phyloP scores from a whole-genome alignment of 2,329 filamentous ascomycete genomes.

The Fusarium aywerte region DNA sequence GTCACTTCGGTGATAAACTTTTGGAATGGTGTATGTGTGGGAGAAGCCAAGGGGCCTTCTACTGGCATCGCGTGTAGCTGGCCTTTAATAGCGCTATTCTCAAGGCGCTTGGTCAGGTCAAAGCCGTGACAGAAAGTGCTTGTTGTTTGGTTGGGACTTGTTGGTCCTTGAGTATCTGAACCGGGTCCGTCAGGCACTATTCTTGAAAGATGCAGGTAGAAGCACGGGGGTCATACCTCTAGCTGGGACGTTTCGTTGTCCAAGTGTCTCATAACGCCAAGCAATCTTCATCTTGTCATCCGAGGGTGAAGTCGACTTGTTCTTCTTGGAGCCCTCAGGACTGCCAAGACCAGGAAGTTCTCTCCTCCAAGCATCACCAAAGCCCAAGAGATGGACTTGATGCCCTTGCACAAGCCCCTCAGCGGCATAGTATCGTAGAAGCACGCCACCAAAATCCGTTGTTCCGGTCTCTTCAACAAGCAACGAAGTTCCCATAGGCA shows the following conservation, averaged over 20 bases:
- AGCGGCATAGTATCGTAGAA: slow-evolving; percentile 89
- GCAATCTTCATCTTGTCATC: slow-evolving; percentile 97
- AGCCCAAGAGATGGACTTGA: slow-evolving; percentile 84
- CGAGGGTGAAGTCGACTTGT: slow-evolving; percentile 53
- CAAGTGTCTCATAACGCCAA: slow-evolving; percentile 92
- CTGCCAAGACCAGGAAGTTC: slow-evolving; percentile 80
- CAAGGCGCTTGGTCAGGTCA: slow-evolving; percentile 74
- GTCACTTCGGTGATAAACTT: slow-evolving; percentile 70
- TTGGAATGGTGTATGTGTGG: slow-evolving; percentile 59
- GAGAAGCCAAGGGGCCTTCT: slow-evolving; percentile 42
- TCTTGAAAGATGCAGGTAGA: background rate
- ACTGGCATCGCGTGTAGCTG: slow-evolving; percentile 63
- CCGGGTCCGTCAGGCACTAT: background rate
- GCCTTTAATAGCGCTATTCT: slow-evolving; percentile 60
- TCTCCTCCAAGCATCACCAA: slow-evolving; percentile 81
- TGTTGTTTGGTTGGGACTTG: slow-evolving; percentile 37
- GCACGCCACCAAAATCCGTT: slow-evolving; percentile 88
- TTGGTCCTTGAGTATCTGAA: slow-evolving; percentile 36
- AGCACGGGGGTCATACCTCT: slow-evolving; percentile 65
- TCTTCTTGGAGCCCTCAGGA: slow-evolving; percentile 53
- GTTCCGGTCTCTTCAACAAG: slow-evolving; percentile 90
- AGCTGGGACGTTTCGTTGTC: slow-evolving; percentile 70
- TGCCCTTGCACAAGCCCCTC: slow-evolving; percentile 95
- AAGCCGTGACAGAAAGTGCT: slow-evolving; percentile 76
- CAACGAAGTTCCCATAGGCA: slow-evolving; percentile 82